These are phyloP conservation scores for Dactylorhiza incarnata DNA, from an alignment of 106 monocot species.

Conservation along the genomic window DNA sequence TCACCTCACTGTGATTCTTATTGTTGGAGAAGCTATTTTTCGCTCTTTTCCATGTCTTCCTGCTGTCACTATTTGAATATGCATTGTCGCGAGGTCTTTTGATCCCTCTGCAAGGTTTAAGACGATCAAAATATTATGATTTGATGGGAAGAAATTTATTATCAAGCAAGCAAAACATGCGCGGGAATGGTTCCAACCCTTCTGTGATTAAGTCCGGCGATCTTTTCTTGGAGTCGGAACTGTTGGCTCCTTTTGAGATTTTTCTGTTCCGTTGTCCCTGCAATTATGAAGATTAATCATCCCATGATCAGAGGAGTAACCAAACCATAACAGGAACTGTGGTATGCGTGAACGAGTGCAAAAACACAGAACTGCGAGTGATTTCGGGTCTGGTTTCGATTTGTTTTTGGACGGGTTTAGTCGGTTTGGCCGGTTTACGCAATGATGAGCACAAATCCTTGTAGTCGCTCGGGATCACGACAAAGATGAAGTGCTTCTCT, in stretches of 20 bases:
- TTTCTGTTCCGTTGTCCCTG: constrained; percentile 34
- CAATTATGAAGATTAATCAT: constrained; percentile 1
- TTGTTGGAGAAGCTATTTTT: not conserved
- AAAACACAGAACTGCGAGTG: not conserved
- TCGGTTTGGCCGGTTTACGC: too few species aligned
- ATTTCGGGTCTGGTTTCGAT: too few species aligned
- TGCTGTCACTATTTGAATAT: not conserved
- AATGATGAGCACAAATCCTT: too few species aligned
- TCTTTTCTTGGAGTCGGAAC: constrained; percentile 1
- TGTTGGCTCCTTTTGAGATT: constrained; percentile 2
- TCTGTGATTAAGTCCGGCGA: constrained; percentile 8
- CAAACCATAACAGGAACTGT: not conserved
- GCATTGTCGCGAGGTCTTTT: constrained; percentile 13
- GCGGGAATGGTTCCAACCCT: constrained; percentile 5
- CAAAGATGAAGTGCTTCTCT: too few species aligned
- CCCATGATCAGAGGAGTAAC: not conserved
- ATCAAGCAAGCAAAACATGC: not conserved
- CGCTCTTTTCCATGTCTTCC: constrained; percentile 14
- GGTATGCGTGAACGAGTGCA: not conserved
- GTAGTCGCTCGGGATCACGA: too few species aligned
- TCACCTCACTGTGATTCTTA: not conserved
- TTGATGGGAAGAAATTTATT: not conserved
- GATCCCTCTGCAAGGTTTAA: constrained; percentile 22
- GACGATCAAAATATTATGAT: not conserved
- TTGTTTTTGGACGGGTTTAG: too few species aligned